Percentiles rank a stretch among this genome's conserved stretches.
phyloP scores from a whole-genome alignment of 1,139 yeast species.

The Debaryomyces nepalensis region DNA sequence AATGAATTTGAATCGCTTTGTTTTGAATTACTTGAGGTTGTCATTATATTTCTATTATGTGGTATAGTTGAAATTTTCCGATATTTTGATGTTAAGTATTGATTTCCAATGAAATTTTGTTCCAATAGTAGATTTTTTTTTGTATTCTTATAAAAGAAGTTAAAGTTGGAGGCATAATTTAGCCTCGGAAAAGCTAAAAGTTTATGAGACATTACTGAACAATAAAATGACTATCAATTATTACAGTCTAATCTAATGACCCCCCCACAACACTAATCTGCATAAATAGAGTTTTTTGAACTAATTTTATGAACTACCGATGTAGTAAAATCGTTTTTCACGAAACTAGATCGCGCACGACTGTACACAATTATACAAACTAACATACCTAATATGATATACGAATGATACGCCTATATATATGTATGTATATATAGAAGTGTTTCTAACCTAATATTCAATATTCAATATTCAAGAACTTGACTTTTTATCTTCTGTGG shows the following conservation, averaged over 20 bases:
- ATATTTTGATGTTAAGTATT: constrained; percentile 22
- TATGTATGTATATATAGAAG: constrained; percentile 2
- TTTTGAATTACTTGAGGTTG: constrained; percentile 1
- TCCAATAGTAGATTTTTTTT: constrained; percentile 34
- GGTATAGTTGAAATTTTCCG: not conserved
- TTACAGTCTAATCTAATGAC: not conserved
- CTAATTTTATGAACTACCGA: not conserved
- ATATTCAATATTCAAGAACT: constrained; percentile 12
- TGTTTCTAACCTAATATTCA: too few relatives aligned
- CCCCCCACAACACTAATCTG: not conserved
- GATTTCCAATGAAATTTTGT: constrained; percentile 44
- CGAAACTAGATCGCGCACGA: not conserved
- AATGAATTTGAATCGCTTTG: constrained; percentile 16
- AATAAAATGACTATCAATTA: constrained; percentile 2
- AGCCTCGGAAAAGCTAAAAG: constrained; percentile 32
- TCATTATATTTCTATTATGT: not conserved
- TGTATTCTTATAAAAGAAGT: constrained; percentile 46
- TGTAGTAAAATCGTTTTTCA: not conserved
- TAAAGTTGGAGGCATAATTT: constrained; percentile 37
- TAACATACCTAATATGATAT: too few relatives aligned
- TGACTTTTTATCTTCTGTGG: constrained; percentile 15
- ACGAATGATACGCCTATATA: constrained; percentile 5
- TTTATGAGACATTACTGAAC: constrained; percentile 28
- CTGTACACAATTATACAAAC: not conserved
- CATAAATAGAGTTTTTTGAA: not conserved